A percentile compares a stretch with the other conserved stretches of the same genome.
phyloP scores from a whole-genome alignment of 495 filamentous ascomycete genomes.

The Neurospora discreta region DNA sequence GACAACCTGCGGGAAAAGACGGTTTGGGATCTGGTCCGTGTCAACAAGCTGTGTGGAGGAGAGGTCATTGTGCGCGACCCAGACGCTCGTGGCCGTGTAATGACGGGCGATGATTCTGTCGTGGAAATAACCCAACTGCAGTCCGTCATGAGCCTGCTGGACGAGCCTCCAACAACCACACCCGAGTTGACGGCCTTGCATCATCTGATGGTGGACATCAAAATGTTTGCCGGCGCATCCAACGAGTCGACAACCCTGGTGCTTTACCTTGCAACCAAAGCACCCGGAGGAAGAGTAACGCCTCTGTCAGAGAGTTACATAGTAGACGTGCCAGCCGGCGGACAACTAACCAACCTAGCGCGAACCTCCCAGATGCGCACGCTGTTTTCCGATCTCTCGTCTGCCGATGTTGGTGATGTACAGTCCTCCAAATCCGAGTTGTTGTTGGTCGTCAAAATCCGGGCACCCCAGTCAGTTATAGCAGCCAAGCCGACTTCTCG shows the following conservation, averaged over 20 bases:
- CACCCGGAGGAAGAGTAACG: conserved; percentile 45
- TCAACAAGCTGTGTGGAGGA: conserved; percentile 83
- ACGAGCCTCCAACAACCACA: conserved; percentile 54
- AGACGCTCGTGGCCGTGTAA: conserved; percentile 63
- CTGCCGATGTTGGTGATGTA: conserved; percentile 73
- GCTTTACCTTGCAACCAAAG: conserved; percentile 67
- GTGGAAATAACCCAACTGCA: conserved; percentile 86
- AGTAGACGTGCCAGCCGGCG: conserved; percentile 65
- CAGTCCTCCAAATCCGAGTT: conserved; percentile 54
- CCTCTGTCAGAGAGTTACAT: conserved; percentile 74
- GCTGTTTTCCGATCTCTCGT: conserved; percentile 73
- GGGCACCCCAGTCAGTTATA: conserved; percentile 48
- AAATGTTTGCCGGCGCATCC: conserved; percentile 60
- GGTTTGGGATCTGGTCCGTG: conserved; percentile 87
- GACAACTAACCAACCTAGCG: conserved; percentile 48
- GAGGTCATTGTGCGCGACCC: conserved; percentile 93
- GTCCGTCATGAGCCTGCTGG: conserved; percentile 89
- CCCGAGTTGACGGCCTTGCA: conserved; percentile 65
- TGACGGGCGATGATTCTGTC: conserved; percentile 87
- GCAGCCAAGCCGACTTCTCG: conserved; percentile 34
- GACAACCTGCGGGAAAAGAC: conserved; percentile 64
- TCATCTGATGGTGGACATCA: conserved; percentile 78
- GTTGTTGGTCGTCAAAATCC: conserved; percentile 76
- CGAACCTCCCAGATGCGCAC: conserved; percentile 63
- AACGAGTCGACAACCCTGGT: conserved; percentile 63